phyloP scores from a whole-genome alignment of 1,139 yeast genomes.

The Diutina pseudorugosa region DNA sequence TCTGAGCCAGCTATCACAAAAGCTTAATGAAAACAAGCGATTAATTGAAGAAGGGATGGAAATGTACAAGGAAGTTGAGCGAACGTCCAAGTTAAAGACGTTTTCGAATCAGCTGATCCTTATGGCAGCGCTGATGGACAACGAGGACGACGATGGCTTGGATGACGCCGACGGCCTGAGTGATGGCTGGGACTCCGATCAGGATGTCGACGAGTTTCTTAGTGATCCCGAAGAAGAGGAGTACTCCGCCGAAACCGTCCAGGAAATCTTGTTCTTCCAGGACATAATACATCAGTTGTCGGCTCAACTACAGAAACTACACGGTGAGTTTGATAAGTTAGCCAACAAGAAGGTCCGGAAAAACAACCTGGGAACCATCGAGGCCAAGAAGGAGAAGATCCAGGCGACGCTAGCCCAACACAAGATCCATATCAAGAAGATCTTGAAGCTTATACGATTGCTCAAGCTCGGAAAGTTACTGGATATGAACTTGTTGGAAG shows the following conservation, averaged over 20 bases:
- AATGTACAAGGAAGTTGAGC: slow-evolving; percentile 34
- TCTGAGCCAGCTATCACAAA: slow-evolving; percentile 12
- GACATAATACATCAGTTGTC: slow-evolving; percentile 19
- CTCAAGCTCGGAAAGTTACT: not conserved
- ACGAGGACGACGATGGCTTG: slow-evolving; percentile 12
- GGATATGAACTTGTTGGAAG: not conserved
- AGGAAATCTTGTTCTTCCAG: slow-evolving; percentile 21
- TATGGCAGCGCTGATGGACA: slow-evolving; percentile 29
- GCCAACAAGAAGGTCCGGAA: slow-evolving; percentile 29
- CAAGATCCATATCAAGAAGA: slow-evolving; percentile 28
- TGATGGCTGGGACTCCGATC: slow-evolving; percentile 11
- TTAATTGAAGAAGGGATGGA: slow-evolving; percentile 40
- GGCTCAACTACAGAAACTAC: slow-evolving; percentile 25
- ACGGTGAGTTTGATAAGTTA: slow-evolving; percentile 23
- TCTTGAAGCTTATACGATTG: slow-evolving; percentile 7
- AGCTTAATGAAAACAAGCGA: slow-evolving; percentile 29
- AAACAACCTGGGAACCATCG: slow-evolving; percentile 24
- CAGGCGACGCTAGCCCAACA: slow-evolving; percentile 22
- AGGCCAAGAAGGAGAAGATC: slow-evolving; percentile 32
- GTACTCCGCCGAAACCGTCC: slow-evolving; percentile 21
- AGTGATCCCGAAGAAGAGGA: slow-evolving; percentile 2
- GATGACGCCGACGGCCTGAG: slow-evolving; percentile 7
- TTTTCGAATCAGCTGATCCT: slow-evolving; percentile 35
- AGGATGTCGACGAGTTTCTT: slow-evolving; percentile 9
- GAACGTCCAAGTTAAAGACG: slow-evolving; percentile 32